These are phyloP conservation scores for Botrytis aclada DNA, from an alignment of 2,329 filamentous ascomycete species.

Conservation along the genomic window DNA sequence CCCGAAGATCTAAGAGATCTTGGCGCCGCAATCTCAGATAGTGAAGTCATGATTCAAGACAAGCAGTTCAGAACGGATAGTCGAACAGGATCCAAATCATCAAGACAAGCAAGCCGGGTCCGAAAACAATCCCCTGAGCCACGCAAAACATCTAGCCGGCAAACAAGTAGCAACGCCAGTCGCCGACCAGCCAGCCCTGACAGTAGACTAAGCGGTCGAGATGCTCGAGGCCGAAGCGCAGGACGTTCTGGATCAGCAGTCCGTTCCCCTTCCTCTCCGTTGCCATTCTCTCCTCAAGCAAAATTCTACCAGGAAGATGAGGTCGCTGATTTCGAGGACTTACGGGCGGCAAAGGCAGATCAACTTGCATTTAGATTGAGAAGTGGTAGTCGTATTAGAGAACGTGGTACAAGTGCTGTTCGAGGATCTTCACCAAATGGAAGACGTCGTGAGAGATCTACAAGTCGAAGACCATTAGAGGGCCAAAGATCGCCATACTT, in stretches of 20 bases:
- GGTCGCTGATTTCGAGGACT: conserved; percentile 66
- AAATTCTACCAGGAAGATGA: conserved; percentile 50
- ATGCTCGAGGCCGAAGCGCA: conserved; percentile 59
- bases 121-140: conserved; percentile 35
- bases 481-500: conserved; percentile 25
- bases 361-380: conserved; percentile 57
- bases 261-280: conserved; percentile 75
- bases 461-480: conserved; percentile 31
- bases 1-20: conserved; percentile 75
- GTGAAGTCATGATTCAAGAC: conserved; percentile 32
- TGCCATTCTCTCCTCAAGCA: conserved; percentile 65
- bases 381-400: conserved; percentile 46
- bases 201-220: conserved; percentile 34
- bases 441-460: conserved; percentile 36
- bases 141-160: conserved; percentile 36
- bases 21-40: conserved; percentile 40
- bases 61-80: conserved; percentile 29
- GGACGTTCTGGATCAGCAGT: conserved; percentile 56
- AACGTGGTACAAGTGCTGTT: conserved; percentile 35
- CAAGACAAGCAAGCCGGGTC: conserved; percentile 38
- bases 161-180: conserved; percentile 42
- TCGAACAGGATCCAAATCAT: conserved; percentile 37
- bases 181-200: conserved; percentile 40
- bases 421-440: conserved; percentile 35
- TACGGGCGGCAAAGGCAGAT: conserved; percentile 50